Base-by-base conservation (phyloP, 768 basidiomycete species). In the Mycena olivaceomarginata region DNA sequence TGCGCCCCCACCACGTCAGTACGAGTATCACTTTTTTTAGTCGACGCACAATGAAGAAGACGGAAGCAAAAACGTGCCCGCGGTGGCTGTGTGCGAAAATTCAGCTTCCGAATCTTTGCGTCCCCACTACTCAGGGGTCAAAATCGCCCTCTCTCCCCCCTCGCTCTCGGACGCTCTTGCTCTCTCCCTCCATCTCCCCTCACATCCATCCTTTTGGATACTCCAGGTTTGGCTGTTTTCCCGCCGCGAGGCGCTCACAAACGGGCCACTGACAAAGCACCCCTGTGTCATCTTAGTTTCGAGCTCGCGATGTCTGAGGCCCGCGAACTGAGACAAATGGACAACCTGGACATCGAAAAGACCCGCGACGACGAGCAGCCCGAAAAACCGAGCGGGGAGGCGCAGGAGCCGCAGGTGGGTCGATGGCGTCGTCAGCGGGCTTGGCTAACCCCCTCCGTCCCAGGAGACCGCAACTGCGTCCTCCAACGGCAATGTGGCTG, bases 181-280 rank as follows among this genome's bases (percentile, higher is more conserved):
- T 4, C 40, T 13, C 39, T 51, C 22, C 46, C 12, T n/a, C 20
- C 22, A 5, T 11, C 13, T 40, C 5, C 2, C 64, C 22, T 15
- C n/a, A 6, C 18, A 16, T 43, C 20, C 18, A 18, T 12, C 53
- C 48, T 1, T 5, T n/a, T 57, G 5, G 60, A 40, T 62, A 9
- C 15, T 37, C 5, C 22, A 31, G 31, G 31, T 20, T 46, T 40
- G 67, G 67, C 45, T 4, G 4, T 74, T 74, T 48, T 68, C 39
- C 7, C 51, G 9, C 31, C n/a, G 39, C 0, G 22, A 59, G 56
- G 53, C n/a, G 0, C 9, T 18, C 4, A 2, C 37, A 48, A 46
- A 25, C 46, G 59, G 39, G 41, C 51, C 20, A 46, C 68, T 75
- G 68, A 75, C 74, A 45, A 75, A 70, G 69, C 68, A 60, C 74